Conservation (phyloP, 257 asterid genomes). For the Anisodus acutangulus region DNA sequence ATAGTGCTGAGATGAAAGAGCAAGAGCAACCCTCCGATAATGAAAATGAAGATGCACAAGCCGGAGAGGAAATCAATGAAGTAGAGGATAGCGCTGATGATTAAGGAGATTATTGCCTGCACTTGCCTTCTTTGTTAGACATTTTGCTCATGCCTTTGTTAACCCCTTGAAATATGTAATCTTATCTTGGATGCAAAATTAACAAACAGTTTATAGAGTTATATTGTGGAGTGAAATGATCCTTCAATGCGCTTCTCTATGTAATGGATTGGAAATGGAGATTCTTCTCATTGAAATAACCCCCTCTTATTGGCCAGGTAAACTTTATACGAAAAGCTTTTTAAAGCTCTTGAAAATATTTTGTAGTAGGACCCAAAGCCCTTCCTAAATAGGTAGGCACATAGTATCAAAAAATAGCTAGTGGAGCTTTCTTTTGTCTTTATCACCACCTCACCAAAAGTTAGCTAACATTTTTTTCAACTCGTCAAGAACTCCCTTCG, state of each 20-base stretch:
- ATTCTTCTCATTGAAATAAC: too few species aligned
- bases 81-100: slow-evolving; percentile 28
- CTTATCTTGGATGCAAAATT: slow-evolving; percentile 4
- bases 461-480: neutral
- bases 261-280: too few species aligned
- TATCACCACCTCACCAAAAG: neutral
- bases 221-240: slow-evolving; percentile 2
- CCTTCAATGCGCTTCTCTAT: neutral
- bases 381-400: neutral
- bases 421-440: neutral
- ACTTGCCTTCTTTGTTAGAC: neutral
- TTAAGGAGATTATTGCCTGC: slow-evolving; percentile 1
- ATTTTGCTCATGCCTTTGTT: slow-evolving; percentile 1
- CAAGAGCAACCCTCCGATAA: slow-evolving; percentile 25
- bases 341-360: too few species aligned
- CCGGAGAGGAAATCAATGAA: slow-evolving; percentile 24
- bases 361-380: neutral
- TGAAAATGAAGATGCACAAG: slow-evolving; percentile 40
- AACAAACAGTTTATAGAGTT: neutral
- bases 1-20: slow-evolving; percentile 20
- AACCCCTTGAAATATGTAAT: neutral
- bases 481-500: too few species aligned
- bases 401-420: too few species aligned
- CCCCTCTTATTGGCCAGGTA: too few species aligned
- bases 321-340: too few species aligned